Base-by-base conservation (phyloP, 768 basidiomycete species). In the Serendipita indica region DNA sequence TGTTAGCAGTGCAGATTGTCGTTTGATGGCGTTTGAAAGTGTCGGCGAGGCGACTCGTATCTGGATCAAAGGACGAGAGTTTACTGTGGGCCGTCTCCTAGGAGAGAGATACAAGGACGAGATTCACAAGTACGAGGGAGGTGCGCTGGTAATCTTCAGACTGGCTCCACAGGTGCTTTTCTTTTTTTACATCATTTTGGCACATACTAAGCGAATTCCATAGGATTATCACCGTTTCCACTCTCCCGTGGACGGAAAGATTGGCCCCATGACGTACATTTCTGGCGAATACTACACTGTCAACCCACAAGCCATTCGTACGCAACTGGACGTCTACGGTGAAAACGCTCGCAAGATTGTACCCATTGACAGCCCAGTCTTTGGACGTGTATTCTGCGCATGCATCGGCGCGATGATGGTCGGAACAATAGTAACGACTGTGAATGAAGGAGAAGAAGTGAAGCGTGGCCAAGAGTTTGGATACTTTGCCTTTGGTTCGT, bases 21-120 rank as follows among this genome's bases (percentile, higher is more conserved):
- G 94, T n/a, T 77, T 96, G 61, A 92, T 97, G 84, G 81, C 84
- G 1, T 99, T 98, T 69, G 83, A 88, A 69, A 84, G 81, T 0
- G 83, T 96, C 5, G 73, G 71, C 49, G 87, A 89, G 59, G 94
- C 94, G 0, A 96, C 91, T 1, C 74, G 77, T 22, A 72, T 99
- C 0, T 99, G 94, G 94, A 94, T 98, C 72, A 97, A 98, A 67
- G 94, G 94, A 2, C 82, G 91, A 39, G 92, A 96, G 64, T 98
- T 99, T 67, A 84, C 82, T 1, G 76, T 97, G 2, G 76, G 72
- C 3, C 77, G 83, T 1, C 75, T 99, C 33, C 77, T 98, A 0
- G 93, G 93, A 0, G 84, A 88, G 2, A 72, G 70, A 10, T 90
- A 92, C 69, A 79, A 79, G 62, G 72, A 76, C 20, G 79, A 88